Evolutionary conservation across 2,329 filamentous ascomycete species (phyloP), one percentile per base, ranked within the genome.

Genomic region (Penicillium sp.): DNA sequence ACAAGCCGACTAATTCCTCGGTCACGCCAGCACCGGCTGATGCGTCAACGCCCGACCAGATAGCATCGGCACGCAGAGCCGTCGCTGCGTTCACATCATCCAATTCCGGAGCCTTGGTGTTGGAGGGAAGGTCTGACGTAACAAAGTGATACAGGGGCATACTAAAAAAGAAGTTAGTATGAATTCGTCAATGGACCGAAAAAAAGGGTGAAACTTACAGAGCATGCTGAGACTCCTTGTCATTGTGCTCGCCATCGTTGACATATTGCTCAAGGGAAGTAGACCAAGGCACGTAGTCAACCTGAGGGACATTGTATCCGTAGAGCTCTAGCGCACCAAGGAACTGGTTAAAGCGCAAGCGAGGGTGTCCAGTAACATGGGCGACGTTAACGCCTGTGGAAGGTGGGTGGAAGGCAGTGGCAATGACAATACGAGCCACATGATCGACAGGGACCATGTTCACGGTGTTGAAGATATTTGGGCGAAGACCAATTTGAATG

Each of bases 381-480:
- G 86, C 83, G 6, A 96, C 90, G 59, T 83, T 79, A 3, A 86
- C 75, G 3, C 79, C 78, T 13, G 69, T 65, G n/a, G 72, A 65
- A 3, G 86, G 81, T 0, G 87, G 87, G 68, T 88, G 83, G 66
- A 96, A 81, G 0, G 86, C 83, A 6, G 88, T 81, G 0, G 92
- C 90, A 19, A 91, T 86, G 27, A 96, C 89, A 8, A 96, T 84
- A n/a, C 85, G 82, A 1, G 88, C 85, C 36, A 97, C 92, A 64
- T 96, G 91, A 61, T 86, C 86, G 27, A 96, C 92, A 0, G 93
- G 93, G 0, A 96, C 89, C 73, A 88, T 86, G 78, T 97, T 97
- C 74, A 97, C 86, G 0, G 91, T 90, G 78, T 96, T 97, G 72
- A 81, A 76, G 65, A 97, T 96, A 64, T 84, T 82, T 1, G 93